Percentiles rank a stretch among this genome's conserved stretches.
Conservation (phyloP, 2,329 filamentous ascomycete genomes). For the Diplocarpon rosae region DNA sequence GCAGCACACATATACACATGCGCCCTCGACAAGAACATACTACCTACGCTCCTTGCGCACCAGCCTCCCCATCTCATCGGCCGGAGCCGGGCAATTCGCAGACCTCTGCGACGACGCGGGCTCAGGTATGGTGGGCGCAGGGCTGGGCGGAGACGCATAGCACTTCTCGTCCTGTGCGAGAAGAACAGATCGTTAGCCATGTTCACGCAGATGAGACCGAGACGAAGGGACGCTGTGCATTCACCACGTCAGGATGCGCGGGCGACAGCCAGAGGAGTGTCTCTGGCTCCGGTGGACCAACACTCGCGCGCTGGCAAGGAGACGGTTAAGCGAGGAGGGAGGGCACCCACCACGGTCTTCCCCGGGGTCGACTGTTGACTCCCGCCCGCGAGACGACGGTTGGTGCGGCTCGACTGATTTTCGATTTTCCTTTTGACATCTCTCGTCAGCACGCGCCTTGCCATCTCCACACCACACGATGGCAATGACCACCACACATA, state of each 20-base stretch:
- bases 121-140: not conserved
- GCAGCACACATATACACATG: too few species aligned
- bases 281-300: not conserved
- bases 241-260: not conserved
- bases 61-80: not conserved
- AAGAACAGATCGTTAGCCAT: too few species aligned
- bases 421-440: constrained; percentile 4
- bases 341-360: not conserved
- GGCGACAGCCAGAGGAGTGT: not conserved
- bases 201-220: too few species aligned
- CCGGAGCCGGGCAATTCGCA: not conserved
- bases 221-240: too few species aligned
- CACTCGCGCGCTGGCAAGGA: too few species aligned
- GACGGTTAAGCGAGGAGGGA: not conserved
- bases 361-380: not conserved
- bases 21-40: not conserved
- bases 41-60: not conserved
- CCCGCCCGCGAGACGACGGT: constrained; percentile 3
- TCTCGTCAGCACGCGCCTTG: not conserved
- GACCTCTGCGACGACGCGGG: not conserved
- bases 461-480: too few species aligned
- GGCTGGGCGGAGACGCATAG: not conserved
- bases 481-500: not conserved
- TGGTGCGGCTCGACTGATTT: not conserved
- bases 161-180: not conserved